Conservation (phyloP, 805 yeast genomes). For the Yarrowia sp. region DNA sequence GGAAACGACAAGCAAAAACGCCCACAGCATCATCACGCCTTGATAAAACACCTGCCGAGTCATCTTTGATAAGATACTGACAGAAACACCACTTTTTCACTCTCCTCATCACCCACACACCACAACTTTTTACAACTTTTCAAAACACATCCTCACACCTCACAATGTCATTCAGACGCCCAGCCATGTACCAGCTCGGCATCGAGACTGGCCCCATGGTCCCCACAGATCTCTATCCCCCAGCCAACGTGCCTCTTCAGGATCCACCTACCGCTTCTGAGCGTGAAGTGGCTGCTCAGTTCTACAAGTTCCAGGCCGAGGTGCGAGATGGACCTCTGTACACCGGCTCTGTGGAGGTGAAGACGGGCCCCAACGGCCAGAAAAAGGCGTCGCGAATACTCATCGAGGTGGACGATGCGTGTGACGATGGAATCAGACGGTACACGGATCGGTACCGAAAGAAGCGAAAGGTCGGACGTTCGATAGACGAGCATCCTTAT, state of each 20-base stretch:
- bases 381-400: slow-evolving; percentile 31
- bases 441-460: slow-evolving; percentile 82
- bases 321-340: slow-evolving; percentile 47
- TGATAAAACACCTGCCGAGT: no score
- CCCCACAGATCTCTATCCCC: slow-evolving; percentile 45
- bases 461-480: slow-evolving; percentile 70
- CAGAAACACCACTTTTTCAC: not conserved
- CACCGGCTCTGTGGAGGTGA: slow-evolving; percentile 42
- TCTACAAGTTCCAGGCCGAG: slow-evolving; percentile 42
- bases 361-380: slow-evolving; percentile 24
- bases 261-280: slow-evolving; percentile 41
- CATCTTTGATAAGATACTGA: no score
- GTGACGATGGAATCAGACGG: slow-evolving; percentile 74
- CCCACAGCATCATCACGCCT: no score
- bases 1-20: no score
- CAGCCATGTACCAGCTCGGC: slow-evolving; percentile 45
- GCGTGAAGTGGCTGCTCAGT: slow-evolving; percentile 45
- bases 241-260: slow-evolving; percentile 44
- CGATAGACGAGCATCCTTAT: slow-evolving; percentile 81
- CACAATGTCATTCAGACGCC: slow-evolving; percentile 43
- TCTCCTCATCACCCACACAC: not conserved
- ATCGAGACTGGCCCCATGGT: slow-evolving; percentile 39
- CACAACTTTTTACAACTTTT: not conserved
- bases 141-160: not conserved
- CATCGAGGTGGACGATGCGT: slow-evolving; percentile 37